phyloP scores from a whole-genome alignment of 1,139 yeast species.

The Magnusiomyces sp. region DNA sequence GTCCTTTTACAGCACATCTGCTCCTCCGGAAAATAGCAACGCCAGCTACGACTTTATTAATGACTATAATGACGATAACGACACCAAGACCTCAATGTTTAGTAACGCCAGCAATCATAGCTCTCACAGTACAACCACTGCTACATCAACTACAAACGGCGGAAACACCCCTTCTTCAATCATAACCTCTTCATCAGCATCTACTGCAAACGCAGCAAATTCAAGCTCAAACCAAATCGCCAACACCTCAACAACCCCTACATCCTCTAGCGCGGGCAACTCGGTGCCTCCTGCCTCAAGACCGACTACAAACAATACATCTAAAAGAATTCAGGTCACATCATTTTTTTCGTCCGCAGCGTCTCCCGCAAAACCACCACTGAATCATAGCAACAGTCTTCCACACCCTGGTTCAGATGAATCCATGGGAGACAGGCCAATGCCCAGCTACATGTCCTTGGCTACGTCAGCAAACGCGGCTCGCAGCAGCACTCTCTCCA shows the following conservation, averaged over 20 bases:
- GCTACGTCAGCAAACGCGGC: not conserved
- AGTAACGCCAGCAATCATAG: not conserved
- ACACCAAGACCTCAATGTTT: not conserved
- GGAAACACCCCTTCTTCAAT: slow-evolving; percentile 1
- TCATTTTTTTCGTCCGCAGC: too few species aligned
- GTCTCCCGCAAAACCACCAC: slow-evolving; percentile 2
- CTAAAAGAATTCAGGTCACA: too few species aligned
- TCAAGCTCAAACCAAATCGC: not conserved
- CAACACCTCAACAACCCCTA: not conserved
- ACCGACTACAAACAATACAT: too few species aligned
- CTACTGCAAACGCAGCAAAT: too few species aligned
- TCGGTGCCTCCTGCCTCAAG: too few species aligned
- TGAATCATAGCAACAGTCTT: slow-evolving; percentile 2
- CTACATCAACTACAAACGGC: slow-evolving; percentile 1
- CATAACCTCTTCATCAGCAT: too few species aligned
- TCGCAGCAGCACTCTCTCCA: too few species aligned
- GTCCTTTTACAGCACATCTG: slow-evolving; percentile 6
- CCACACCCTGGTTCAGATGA: slow-evolving; percentile 3
- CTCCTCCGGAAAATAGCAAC: slow-evolving; percentile 1
- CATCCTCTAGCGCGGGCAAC: not conserved
- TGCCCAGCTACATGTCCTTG: slow-evolving; percentile 4
- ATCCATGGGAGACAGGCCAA: too few species aligned
- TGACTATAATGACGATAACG: not conserved
- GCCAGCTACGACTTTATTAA: not conserved
- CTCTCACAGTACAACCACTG: not conserved